Evolutionary conservation across 1,284 basidiomycete genomes (phyloP).

Genomic region (Cryptococcus sp.): DNA sequence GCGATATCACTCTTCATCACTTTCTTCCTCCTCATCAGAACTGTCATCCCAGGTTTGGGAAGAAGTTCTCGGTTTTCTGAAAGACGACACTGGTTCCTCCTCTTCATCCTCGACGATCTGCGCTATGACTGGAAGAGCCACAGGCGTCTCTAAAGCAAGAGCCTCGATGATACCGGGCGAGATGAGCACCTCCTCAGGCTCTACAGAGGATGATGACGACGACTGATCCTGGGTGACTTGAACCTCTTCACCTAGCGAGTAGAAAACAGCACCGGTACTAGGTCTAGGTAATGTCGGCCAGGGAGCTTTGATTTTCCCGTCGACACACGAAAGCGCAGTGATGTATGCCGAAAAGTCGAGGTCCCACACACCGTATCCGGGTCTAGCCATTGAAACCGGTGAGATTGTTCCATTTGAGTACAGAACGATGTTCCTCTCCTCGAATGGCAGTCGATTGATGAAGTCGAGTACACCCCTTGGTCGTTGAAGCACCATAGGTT

Average conservation of each 20-base stretch:
- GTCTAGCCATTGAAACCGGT: constrained; percentile 36
- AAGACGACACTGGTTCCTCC: constrained; percentile 5
- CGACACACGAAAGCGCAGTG: constrained; percentile 24
- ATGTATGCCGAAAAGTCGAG: constrained; percentile 39
- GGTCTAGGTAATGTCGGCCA: constrained; percentile 3
- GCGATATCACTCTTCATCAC: too few species aligned
- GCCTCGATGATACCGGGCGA: neutral
- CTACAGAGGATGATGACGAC: neutral
- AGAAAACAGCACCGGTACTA: neutral
- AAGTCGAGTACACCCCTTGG: constrained; percentile 37
- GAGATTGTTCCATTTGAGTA: constrained; percentile 26
- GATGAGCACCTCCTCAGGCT: neutral
- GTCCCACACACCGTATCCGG: constrained; percentile 39
- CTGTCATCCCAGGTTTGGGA: constrained; percentile 1
- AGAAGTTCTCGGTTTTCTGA: neutral
- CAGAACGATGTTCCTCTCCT: constrained; percentile 36
- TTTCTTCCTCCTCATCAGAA: constrained; percentile 9
- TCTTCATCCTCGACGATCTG: constrained; percentile 1
- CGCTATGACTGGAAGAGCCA: neutral
- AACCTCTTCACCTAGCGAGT: neutral
- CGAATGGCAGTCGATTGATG: constrained; percentile 34
- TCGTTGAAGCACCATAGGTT: constrained; percentile 14
- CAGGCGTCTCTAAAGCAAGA: neutral
- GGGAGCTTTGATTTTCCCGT: constrained; percentile 9
- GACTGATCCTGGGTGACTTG: neutral